phyloP scores from a whole-genome alignment of 352 stramenopile species.

The Phytopythium oedochilum region DNA sequence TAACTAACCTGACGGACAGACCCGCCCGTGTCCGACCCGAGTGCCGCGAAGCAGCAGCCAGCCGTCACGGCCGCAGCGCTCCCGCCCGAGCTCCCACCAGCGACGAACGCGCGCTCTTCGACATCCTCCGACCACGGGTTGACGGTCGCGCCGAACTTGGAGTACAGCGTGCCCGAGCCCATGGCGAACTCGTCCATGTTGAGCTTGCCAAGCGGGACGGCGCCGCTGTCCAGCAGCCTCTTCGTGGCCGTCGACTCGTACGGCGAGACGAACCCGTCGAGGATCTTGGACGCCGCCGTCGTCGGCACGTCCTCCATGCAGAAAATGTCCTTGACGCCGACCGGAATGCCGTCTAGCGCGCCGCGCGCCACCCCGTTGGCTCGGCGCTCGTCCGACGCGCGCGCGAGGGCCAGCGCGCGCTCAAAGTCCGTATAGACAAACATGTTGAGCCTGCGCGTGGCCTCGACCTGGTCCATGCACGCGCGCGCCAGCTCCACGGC shows the following conservation, averaged over 20 bases:
- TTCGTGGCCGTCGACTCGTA: conserved; percentile 87
- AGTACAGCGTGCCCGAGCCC: conserved; percentile 94
- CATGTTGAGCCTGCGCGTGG: conserved; percentile 71
- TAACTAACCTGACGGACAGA: conserved; percentile 88
- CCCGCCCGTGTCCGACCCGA: conserved; percentile 97
- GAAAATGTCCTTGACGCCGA: conserved; percentile 97
- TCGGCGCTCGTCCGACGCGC: conserved; percentile 76
- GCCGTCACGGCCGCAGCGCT: conserved; percentile 92
- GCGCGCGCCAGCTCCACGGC: conserved; percentile 56
- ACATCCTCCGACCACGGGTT: conserved; percentile 85
- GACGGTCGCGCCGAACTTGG: conserved; percentile 76
- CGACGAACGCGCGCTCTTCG: conserved; percentile 50
- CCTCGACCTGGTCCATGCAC: conserved; percentile 74
- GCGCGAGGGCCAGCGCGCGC: conserved; percentile 57
- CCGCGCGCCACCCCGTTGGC: conserved; percentile 28
- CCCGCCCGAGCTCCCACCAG: conserved; percentile 93
- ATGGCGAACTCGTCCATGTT: conserved; percentile 99
- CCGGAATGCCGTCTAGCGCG: conserved; percentile 92
- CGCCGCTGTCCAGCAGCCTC: conserved; percentile 86
- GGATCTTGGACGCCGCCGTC: conserved; percentile 87
- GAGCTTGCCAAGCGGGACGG: conserved; percentile 93
- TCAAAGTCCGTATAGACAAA: conserved; percentile 75
- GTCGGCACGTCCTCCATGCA: conserved; percentile 87
- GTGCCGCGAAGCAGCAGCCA: conserved; percentile 88
- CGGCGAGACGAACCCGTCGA: conserved; percentile 86